These are phyloP conservation scores for Crucibulum laeve DNA, from an alignment of 768 basidiomycete genomes.

Conservation along the genomic window DNA sequence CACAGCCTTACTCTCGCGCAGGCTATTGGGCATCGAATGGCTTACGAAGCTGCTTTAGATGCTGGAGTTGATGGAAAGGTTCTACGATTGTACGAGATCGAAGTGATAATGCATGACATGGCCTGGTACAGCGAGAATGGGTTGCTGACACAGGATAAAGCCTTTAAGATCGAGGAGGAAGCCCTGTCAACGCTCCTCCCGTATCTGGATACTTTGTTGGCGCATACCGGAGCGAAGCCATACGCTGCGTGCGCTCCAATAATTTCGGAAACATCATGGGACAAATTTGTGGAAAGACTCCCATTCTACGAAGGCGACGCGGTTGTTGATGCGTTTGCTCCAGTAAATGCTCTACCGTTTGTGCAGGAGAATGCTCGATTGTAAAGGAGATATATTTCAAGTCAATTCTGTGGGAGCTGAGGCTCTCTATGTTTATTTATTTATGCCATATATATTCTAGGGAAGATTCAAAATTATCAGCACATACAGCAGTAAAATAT, in stretches of 20 bases:
- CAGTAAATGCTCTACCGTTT: too few relatives aligned
- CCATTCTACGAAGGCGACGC: too few relatives aligned
- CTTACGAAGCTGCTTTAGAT: constrained; percentile 34
- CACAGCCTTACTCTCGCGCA: constrained; percentile 31
- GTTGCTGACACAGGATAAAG: constrained; percentile 17
- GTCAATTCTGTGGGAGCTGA: too few relatives aligned
- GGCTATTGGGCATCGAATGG: constrained; percentile 42
- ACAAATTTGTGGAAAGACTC: too few relatives aligned
- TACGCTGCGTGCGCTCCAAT: constrained; percentile 18
- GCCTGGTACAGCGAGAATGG: constrained; percentile 38
- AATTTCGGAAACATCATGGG: constrained; percentile 14
- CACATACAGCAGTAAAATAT: too few relatives aligned
- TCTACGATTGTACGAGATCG: constrained; percentile 33
- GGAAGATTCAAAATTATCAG: too few relatives aligned
- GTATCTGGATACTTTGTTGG: constrained; percentile 15
- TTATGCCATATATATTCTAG: too few relatives aligned
- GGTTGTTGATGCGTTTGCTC: too few relatives aligned
- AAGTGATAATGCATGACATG: constrained; percentile 26
- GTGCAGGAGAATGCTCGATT: too few relatives aligned
- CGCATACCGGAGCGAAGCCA: constrained; percentile 6
- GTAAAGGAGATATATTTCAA: too few relatives aligned
- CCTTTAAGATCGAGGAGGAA: constrained; percentile 26
- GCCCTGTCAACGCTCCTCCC: constrained; percentile 23
- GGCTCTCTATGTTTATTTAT: too few relatives aligned
- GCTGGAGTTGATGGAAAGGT: constrained; percentile 21